Conservation (phyloP, 2,329 filamentous ascomycete species). For the Orbilia quercus region DNA sequence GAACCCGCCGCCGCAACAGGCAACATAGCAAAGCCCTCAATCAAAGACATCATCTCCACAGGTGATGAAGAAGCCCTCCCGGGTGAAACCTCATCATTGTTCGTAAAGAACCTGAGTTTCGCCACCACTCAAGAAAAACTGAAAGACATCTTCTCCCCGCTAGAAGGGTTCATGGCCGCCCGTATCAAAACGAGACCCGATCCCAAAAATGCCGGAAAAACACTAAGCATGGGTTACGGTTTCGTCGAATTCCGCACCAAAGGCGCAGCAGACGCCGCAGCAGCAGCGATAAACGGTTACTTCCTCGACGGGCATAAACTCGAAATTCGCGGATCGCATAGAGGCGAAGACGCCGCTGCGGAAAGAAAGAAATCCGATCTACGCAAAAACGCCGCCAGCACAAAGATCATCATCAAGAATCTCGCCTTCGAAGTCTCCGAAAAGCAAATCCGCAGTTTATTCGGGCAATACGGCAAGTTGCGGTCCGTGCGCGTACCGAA, state of each 20-base stretch:
- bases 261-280: slow-evolving; percentile 80
- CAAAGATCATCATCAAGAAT: slow-evolving; percentile 98
- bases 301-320: slow-evolving; percentile 88
- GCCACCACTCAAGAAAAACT: slow-evolving; percentile 81
- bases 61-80: slow-evolving; percentile 59
- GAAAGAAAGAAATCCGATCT: slow-evolving; percentile 84
- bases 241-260: slow-evolving; percentile 89
- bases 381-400: slow-evolving; percentile 79
- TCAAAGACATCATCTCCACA: slow-evolving; percentile 46
- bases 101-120: slow-evolving; percentile 95
- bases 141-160: slow-evolving; percentile 78
- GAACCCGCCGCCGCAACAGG: slow-evolving; percentile 63
- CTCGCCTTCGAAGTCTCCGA: slow-evolving; percentile 94
- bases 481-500: slow-evolving; percentile 92
- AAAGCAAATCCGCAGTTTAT: slow-evolving; percentile 77
- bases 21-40: slow-evolving; percentile 49
- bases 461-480: slow-evolving; percentile 85
- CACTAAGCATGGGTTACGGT: slow-evolving; percentile 96
- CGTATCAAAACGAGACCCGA: slow-evolving; percentile 93
- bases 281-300: slow-evolving; percentile 87
- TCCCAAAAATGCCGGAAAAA: slow-evolving; percentile 86
- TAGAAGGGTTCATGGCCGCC: slow-evolving; percentile 89
- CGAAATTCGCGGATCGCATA: slow-evolving; percentile 86
- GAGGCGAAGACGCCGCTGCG: slow-evolving; percentile 85
- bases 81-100: slow-evolving; percentile 81